These are phyloP conservation scores for Tricholoma sp. DNA, from an alignment of 768 basidiomycete genomes.

Conservation along the genomic window DNA sequence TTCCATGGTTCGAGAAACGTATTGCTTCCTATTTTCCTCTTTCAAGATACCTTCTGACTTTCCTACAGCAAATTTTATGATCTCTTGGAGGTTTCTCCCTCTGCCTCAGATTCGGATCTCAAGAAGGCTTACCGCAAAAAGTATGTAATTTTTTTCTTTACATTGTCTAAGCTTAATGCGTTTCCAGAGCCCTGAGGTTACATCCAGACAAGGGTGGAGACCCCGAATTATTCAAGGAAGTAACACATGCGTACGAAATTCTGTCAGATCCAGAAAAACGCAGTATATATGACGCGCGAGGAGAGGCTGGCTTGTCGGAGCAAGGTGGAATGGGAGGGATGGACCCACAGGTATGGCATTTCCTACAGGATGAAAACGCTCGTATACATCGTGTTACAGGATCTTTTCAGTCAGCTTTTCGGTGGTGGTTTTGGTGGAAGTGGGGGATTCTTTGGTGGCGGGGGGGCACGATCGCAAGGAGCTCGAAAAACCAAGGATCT, in stretches of 20 bases:
- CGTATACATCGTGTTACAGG: conserved; percentile 35
- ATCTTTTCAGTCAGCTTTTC: conserved; percentile 96
- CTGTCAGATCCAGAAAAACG: conserved; percentile 85
- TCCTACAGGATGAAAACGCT: not conserved
- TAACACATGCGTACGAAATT: conserved; percentile 92
- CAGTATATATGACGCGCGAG: conserved; percentile 79
- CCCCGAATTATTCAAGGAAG: conserved; percentile 95
- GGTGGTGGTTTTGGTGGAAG: conserved; percentile 72
- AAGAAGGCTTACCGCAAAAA: conserved; percentile 97
- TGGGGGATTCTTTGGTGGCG: conserved; percentile 70
- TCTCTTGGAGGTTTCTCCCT: conserved; percentile 78
- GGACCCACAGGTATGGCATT: conserved; percentile 78
- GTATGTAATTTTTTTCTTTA: conserved; percentile 30
- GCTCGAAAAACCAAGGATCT: conserved; percentile 97
- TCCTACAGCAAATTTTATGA: conserved; percentile 83
- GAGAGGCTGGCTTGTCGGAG: conserved; percentile 87
- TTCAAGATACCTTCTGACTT: not conserved
- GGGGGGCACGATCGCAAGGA: conserved; percentile 54
- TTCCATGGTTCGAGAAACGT: conserved; percentile 72
- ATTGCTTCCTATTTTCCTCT: conserved; percentile 10
- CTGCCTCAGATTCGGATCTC: conserved; percentile 77
- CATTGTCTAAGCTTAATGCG: conserved; percentile 6
- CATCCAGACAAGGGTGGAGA: conserved; percentile 96
- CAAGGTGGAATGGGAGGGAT: conserved; percentile 91
- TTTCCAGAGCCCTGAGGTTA: conserved; percentile 66